Base-by-base conservation (phyloP, 257 asterid genomes). In the Orobanche coerulescens region DNA sequence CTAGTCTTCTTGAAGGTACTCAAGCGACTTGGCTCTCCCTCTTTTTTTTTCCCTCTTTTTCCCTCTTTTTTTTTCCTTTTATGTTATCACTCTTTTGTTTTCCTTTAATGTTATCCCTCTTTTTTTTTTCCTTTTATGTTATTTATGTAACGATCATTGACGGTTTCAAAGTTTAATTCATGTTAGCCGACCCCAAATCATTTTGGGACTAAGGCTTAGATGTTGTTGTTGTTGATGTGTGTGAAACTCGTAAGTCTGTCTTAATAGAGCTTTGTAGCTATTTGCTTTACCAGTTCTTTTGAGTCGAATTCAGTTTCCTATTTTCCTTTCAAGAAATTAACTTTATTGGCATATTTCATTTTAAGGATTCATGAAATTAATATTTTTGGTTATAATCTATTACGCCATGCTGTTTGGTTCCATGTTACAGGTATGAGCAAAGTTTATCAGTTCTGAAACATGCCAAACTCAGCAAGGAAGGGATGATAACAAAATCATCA, bases 401-500 rank as follows among this genome's bases (percentile, higher is more conserved):
- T 31, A 13, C 6, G 28, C 2, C 62, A 13, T 71, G 71, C 69
- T 57, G 30, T 52, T 64, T 59, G 62, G 64, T 64, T 19, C 66
- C 66, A 51, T 71, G 58, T 52, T 73, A 58, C 90, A 92, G 98
- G 72, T 88, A 88, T 59, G 91, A 86, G 58, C 98, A 92, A 56
- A 92, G 98, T 78, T 69, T 92, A 68, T 78, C 94, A 1, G 97
- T 92, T 47, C 75, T 92, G 77, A 86, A 80, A 79, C 97, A 92
- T 57, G 97, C 95, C 58, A 92, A 88, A 77, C 76, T 78, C 46
- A 69, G 75, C 72, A 86, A 86, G 83, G 79, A 75, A 73, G 95
- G 95, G 67, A 88, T 88, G 95, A 77, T 92, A 55, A 92, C 98
- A 33, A 92, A 92, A 79, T 68, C 98, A 28, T 88, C 97, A 49